Evolutionary conservation across 2,329 filamentous ascomycete genomes (phyloP), one percentile per base, ranked within the genome.

Genomic region (Sporothrix sp.): DNA sequence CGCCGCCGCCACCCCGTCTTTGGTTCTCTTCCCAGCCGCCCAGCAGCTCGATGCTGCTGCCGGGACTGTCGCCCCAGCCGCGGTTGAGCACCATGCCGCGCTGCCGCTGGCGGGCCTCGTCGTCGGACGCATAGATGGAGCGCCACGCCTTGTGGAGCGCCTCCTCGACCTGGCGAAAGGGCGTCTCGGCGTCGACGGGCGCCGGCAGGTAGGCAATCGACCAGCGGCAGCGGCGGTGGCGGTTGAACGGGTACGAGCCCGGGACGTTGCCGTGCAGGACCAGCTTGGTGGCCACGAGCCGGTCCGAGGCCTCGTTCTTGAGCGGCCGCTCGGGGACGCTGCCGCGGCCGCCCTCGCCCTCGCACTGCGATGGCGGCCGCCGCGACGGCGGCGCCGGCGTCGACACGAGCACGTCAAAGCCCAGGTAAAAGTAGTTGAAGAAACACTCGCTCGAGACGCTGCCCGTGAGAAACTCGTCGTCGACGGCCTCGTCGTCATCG

Each of bases 361-460:
- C 53, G 28, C 48, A 18, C 52, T 64, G 71, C 5, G 72, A 69
- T 11, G 82, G 84, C 0, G 85, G 82, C 7, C 72, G 71, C 20
- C 78, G 78, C 0, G 84, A 86, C 4, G 84, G 73, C 5, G 74
- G 63, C 0, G 79, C 80, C 0, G 87, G 84, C 27, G 82, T 81
- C 1, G 91, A 95, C n/a, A 98, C 78, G 5, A 97, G 75, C 9
- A 96, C 78, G 65, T 98, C 93, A 62, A 98, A 94, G 2, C 93
- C 93, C 55, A 95, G 83, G 57, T 91, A 85, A 63, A 96, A 98
- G 65, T 98, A 98, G 65, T 97, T 97, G 68, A 93, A 96, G 64
- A 97, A 98, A 57, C 84, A 89, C 63, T 94, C 87, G 4, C 81
- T 77, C 1, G 81, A 78, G 3, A 81, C 58, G 63, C 73, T 70